phyloP scores from a whole-genome alignment of 1,284 basidiomycete species.

The Coniferiporia weirii region DNA sequence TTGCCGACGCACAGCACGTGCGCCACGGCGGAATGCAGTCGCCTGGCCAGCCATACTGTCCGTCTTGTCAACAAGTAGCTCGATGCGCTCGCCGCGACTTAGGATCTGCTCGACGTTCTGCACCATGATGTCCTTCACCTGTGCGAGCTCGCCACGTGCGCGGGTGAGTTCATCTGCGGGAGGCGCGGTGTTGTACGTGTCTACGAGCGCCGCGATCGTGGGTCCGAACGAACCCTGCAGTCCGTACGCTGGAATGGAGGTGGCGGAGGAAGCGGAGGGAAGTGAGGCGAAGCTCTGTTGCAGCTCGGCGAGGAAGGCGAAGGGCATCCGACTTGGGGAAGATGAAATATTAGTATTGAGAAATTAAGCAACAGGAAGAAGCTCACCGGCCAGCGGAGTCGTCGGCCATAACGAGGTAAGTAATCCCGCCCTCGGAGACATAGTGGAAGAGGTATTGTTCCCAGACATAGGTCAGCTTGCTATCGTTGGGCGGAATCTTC shows the following conservation, averaged over 20 bases:
- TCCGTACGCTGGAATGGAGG: slow-evolving; percentile 49
- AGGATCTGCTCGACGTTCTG: slow-evolving; percentile 95
- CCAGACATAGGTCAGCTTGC: slow-evolving; percentile 94
- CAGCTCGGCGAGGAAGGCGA: slow-evolving; percentile 86
- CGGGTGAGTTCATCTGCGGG: slow-evolving; percentile 87
- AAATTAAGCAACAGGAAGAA: neutral
- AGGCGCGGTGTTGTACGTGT: slow-evolving; percentile 85
- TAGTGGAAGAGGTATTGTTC: slow-evolving; percentile 97
- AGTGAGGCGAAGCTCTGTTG: slow-evolving; percentile 74
- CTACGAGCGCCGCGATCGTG: slow-evolving; percentile 67
- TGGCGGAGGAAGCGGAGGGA: slow-evolving; percentile 45
- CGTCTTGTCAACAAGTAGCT: slow-evolving; percentile 95
- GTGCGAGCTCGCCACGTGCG: slow-evolving; percentile 86
- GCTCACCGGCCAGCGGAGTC: slow-evolving; percentile 66
- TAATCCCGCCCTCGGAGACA: slow-evolving; percentile 80
- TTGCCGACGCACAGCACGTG: slow-evolving; percentile 78
- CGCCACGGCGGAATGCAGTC: slow-evolving; percentile 91
- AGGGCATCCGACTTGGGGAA: slow-evolving; percentile 74
- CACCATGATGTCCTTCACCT: slow-evolving; percentile 97
- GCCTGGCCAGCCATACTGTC: slow-evolving; percentile 94
- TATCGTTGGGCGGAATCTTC: slow-evolving; percentile 92
- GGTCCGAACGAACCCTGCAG: slow-evolving; percentile 69
- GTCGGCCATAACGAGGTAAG: slow-evolving; percentile 91
- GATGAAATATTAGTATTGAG: neutral
- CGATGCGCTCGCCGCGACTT: slow-evolving; percentile 90